Percentiles rank a stretch among this genome's conserved stretches.
Evolutionary conservation across 2,329 filamentous ascomycete species (phyloP).

Genomic region (Cytospora schulzeri): DNA sequence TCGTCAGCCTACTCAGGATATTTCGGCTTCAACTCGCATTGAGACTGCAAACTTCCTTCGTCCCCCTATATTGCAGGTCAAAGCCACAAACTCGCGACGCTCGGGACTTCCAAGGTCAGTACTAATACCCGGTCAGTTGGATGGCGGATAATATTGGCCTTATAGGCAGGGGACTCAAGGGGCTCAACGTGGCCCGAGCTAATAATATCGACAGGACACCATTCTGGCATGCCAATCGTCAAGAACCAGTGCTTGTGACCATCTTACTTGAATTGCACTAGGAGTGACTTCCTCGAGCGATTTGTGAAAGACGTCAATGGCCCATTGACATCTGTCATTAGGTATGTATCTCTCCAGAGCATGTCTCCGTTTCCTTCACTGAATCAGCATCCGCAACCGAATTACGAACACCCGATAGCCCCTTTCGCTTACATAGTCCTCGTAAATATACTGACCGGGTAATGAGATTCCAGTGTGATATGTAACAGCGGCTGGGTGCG

Average conservation of each 20-base stretch:
- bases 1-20: not conserved
- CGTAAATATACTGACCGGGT: constrained; percentile 1
- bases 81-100: constrained; percentile 4
- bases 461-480: not conserved
- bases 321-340: not conserved
- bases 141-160: constrained; percentile 8
- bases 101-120: constrained; percentile 16
- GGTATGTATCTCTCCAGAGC: not conserved
- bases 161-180: constrained; percentile 21
- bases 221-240: constrained; percentile 7
- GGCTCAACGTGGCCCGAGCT: constrained; percentile 17
- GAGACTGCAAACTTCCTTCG: not conserved
- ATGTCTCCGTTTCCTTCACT: not conserved
- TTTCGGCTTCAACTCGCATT: constrained; percentile 12
- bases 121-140: constrained; percentile 9
- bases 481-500: constrained; percentile 3
- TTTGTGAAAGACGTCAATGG: not conserved
- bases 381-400: not conserved
- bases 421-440: not conserved
- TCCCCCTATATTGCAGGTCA: constrained; percentile 9
- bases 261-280: constrained; percentile 7
- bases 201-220: constrained; percentile 11
- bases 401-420: not conserved
- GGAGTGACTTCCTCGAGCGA: constrained; percentile 4
- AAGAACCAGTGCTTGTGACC: not conserved